A percentile compares a stretch with the other conserved stretches of the same genome.
Evolutionary conservation across 192 early-diverging fungal genomes (phyloP).

Genomic region (Gryganskiella cystojenkinii): DNA sequence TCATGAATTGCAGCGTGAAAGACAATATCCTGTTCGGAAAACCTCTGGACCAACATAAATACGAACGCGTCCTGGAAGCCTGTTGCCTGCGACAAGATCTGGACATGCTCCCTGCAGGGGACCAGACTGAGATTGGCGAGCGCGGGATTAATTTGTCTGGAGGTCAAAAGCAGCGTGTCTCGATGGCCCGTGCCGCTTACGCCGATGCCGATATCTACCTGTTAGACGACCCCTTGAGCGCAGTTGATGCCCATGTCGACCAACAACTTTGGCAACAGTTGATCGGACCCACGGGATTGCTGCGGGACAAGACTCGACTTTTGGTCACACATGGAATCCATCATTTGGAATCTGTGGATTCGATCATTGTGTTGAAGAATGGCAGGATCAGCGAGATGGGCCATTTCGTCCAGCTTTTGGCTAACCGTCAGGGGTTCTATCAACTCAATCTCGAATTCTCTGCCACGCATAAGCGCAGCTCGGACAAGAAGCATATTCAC

Average conservation of each 20-base stretch:
- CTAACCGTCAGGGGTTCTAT: conserved; percentile 61
- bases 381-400: conserved; percentile 78
- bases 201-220: conserved; percentile 69
- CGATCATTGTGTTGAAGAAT: conserved; percentile 77
- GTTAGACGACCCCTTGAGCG: conserved; percentile 89
- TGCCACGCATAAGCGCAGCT: conserved; percentile 34
- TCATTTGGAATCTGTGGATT: conserved; percentile 73
- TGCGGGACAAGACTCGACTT: conserved; percentile 79
- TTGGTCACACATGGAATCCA: conserved; percentile 84
- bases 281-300: conserved; percentile 83
- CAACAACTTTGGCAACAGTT: conserved; percentile 36
- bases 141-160: conserved; percentile 73
- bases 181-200: conserved; percentile 91
- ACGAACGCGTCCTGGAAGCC: conserved; percentile 42
- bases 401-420: conserved; percentile 68
- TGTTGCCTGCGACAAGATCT: conserved; percentile 30
- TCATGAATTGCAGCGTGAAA: conserved; percentile 55
- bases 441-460: conserved; percentile 74
- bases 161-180: conserved; percentile 89
- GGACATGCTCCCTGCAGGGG: conserved; percentile 44
- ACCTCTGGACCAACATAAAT: conserved; percentile 67
- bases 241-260: conserved; percentile 81
- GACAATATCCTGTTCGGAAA: conserved; percentile 87
- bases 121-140: conserved; percentile 57
- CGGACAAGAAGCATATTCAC: conserved; percentile 2